Conservation (phyloP, 805 yeast genomes). For the Ogataea nonfermentans region DNA sequence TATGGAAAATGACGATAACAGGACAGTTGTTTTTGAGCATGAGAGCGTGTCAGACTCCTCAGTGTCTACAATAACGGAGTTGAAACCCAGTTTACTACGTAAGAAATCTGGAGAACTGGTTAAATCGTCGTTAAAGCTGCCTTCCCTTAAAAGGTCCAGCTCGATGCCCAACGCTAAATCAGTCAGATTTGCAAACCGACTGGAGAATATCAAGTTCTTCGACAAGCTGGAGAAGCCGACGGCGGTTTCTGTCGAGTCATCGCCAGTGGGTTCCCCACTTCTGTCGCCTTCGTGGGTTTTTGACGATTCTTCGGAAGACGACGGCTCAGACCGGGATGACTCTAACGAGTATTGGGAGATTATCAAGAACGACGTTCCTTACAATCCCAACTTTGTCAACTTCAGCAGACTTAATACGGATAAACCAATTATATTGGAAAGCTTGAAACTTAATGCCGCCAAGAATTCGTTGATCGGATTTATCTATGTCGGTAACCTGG, state of each 20-base stretch:
- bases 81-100: slow-evolving; percentile 36
- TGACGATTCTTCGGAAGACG: slow-evolving; percentile 25
- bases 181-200: slow-evolving; percentile 61
- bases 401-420: slow-evolving; percentile 33
- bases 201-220: slow-evolving; percentile 64
- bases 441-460: slow-evolving; percentile 37
- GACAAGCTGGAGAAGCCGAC: slow-evolving; percentile 59
- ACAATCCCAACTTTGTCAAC: slow-evolving; percentile 27
- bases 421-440: slow-evolving; percentile 33
- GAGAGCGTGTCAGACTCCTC: slow-evolving; percentile 16
- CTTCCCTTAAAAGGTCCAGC: slow-evolving; percentile 38
- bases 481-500: slow-evolving; percentile 38
- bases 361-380: slow-evolving; percentile 32
- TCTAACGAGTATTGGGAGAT: slow-evolving; percentile 30
- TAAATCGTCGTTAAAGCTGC: slow-evolving; percentile 47
- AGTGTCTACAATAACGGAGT: slow-evolving; percentile 21
- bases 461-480: slow-evolving; percentile 45
- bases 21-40: slow-evolving; percentile 23
- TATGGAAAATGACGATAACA: slow-evolving; percentile 27
- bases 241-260: slow-evolving; percentile 57
- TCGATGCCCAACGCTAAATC: slow-evolving; percentile 56
- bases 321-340: slow-evolving; percentile 24
- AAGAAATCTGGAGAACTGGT: slow-evolving; percentile 54
- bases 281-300: slow-evolving; percentile 29
- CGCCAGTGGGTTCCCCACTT: slow-evolving; percentile 39